These are phyloP conservation scores for Apiospora aurea DNA, from an alignment of 2,329 filamentous ascomycete species.

Conservation along the genomic window DNA sequence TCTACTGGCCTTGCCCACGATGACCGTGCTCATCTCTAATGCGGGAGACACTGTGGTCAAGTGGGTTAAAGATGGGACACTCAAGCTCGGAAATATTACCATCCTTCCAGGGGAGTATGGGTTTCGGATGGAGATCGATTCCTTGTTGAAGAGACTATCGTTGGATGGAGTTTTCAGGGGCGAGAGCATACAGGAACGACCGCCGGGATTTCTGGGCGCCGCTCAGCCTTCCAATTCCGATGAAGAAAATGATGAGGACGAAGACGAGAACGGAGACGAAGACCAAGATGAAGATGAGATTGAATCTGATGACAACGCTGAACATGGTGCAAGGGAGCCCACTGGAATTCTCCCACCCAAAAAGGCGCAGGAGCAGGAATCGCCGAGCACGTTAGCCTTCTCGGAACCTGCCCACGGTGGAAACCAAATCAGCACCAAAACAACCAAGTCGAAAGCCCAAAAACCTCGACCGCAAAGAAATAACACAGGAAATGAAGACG, in stretches of 20 bases:
- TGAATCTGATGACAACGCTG: constrained; percentile 32
- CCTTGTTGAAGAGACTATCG: constrained; percentile 50
- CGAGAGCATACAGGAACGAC: constrained; percentile 45
- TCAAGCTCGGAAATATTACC: constrained; percentile 64
- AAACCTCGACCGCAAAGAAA: not conserved
- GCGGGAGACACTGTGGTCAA: constrained; percentile 85
- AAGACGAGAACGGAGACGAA: constrained; percentile 31
- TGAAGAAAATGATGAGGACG: constrained; percentile 34
- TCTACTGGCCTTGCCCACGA: constrained; percentile 82
- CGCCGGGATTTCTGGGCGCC: constrained; percentile 51
- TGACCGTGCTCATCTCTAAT: constrained; percentile 85
- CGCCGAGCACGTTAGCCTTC: not conserved
- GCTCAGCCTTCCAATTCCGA: constrained; percentile 33
- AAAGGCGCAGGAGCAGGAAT: not conserved
- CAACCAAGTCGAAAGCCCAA: not conserved
- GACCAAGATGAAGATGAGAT: constrained; percentile 35
- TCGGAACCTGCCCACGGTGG: not conserved
- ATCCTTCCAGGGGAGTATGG: constrained; percentile 65
- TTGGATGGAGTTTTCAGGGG: constrained; percentile 51
- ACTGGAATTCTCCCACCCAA: not conserved
- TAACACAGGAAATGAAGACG: not conserved
- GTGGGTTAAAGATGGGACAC: constrained; percentile 60
- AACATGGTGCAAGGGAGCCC: not conserved
- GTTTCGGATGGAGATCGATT: constrained; percentile 54
- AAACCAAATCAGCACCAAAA: not conserved